A percentile compares a stretch with the other conserved stretches of the same genome.
These are phyloP conservation scores for Alternaria hordeiaustralica DNA, from an alignment of 2,329 filamentous ascomycete genomes.

Conservation along the genomic window DNA sequence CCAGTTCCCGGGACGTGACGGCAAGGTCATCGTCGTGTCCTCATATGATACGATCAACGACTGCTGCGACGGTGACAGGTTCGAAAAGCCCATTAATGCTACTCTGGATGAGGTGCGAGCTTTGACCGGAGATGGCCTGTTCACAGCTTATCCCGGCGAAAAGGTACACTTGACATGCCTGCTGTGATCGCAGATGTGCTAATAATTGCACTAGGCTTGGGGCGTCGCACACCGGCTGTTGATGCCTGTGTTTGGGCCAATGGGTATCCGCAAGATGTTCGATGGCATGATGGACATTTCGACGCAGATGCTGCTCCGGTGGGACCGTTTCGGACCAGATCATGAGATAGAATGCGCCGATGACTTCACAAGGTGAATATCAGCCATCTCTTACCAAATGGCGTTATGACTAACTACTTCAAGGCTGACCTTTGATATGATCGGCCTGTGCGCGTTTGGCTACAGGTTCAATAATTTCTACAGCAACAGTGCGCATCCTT, in stretches of 20 bases:
- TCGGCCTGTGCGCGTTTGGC: conserved; percentile 12
- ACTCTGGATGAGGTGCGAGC: conserved; percentile 11
- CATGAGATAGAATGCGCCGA: conserved; percentile 10
- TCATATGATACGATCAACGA: conserved; percentile 14
- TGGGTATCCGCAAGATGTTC: conserved; percentile 11
- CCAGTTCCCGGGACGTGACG: conserved; percentile 4
- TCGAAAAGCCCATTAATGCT: conserved; percentile 9
- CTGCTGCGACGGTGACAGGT: conserved; percentile 6
- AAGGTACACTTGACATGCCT: not conserved
- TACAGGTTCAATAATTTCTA: conserved; percentile 16
- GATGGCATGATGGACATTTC: conserved; percentile 12
- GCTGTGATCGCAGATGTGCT: not conserved
- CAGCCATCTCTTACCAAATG: not conserved
- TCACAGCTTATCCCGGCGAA: conserved; percentile 10
- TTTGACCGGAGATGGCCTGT: conserved; percentile 6
- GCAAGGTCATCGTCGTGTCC: conserved; percentile 6
- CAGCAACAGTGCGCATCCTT: conserved; percentile 4
- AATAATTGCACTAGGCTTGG: not conserved
- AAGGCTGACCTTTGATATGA: conserved; percentile 11
- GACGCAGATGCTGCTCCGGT: conserved; percentile 10
- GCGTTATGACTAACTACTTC: not conserved
- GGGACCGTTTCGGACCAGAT: conserved; percentile 10
- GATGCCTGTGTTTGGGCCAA: conserved; percentile 11
- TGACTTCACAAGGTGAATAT: conserved; percentile 4
- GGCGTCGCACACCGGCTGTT: conserved; percentile 7